phyloP scores from a whole-genome alignment of 2,329 filamentous ascomycete genomes.

The Cordyceps militaris region DNA sequence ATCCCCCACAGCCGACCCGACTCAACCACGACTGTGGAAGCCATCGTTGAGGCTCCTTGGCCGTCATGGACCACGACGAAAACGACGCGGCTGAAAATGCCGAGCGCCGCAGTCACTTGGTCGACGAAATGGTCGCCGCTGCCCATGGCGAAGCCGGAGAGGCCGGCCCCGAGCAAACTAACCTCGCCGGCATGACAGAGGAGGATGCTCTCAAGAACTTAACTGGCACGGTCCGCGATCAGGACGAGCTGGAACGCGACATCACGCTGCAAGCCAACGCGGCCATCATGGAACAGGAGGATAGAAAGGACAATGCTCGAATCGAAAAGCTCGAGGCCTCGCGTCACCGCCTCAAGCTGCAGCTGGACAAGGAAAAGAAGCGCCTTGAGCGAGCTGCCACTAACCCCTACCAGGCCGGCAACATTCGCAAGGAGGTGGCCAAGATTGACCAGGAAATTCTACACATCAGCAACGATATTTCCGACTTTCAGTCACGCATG shows the following conservation, averaged over 20 bases:
- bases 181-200: constrained; percentile 42
- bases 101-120: constrained; percentile 21
- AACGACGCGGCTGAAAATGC: constrained; percentile 16
- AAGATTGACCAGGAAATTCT: constrained; percentile 59
- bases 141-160: constrained; percentile 20
- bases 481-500: constrained; percentile 75
- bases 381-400: constrained; percentile 36
- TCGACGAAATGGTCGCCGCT: constrained; percentile 25
- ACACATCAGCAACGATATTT: constrained; percentile 62
- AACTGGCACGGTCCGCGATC: constrained; percentile 67
- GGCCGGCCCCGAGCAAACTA: constrained; percentile 6
- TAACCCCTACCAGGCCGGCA: constrained; percentile 46
- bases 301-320: constrained; percentile 55
- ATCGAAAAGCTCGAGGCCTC: constrained; percentile 51
- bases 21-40: background rate
- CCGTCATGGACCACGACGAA: constrained; percentile 23
- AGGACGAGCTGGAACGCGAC: constrained; percentile 85
- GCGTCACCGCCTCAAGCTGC: constrained; percentile 53
- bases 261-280: constrained; percentile 60
- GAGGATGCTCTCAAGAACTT: constrained; percentile 54
- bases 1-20: background rate
- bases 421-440: constrained; percentile 57
- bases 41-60: background rate
- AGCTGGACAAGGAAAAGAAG: constrained; percentile 51
- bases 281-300: constrained; percentile 53